Evolutionary conservation across 2,329 filamentous ascomycete species (phyloP).

Genomic region (Aspergillus vadensis): DNA sequence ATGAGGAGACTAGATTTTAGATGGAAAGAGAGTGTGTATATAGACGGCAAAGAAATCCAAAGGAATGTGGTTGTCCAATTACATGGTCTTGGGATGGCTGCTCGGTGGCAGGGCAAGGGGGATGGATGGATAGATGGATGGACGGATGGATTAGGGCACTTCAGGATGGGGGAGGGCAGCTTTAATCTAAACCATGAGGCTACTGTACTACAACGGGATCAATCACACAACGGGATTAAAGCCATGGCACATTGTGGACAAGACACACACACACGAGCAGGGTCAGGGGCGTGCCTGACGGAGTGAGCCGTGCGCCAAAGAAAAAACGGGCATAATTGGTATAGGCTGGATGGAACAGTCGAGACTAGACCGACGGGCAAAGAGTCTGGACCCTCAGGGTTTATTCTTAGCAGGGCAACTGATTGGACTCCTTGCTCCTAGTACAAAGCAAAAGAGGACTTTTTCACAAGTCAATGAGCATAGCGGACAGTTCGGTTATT

Average conservation of each 20-base stretch:
- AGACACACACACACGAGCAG: background rate
- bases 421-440: background rate
- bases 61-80: background rate
- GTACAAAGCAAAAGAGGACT: no score
- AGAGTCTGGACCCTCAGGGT: slow-evolving; percentile 14
- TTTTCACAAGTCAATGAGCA: no score
- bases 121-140: no score
- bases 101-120: background rate
- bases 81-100: background rate
- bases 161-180: background rate
- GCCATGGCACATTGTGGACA: no score
- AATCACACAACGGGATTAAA: no score
- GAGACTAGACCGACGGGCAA: background rate
- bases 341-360: background rate
- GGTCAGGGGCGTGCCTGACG: background rate
- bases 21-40: background rate
- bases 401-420: slow-evolving; percentile 8
- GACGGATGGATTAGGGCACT: background rate
- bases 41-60: background rate
- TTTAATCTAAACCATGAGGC: background rate
- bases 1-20: no score
- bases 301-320: no score
- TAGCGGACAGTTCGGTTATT: background rate
- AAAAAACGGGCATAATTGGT: background rate
- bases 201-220: no score